Evolutionary conservation across 2,329 filamentous ascomycete genomes (phyloP), one percentile per base, ranked within the genome.

Genomic region (Verticillium nonalfalfae): DNA sequence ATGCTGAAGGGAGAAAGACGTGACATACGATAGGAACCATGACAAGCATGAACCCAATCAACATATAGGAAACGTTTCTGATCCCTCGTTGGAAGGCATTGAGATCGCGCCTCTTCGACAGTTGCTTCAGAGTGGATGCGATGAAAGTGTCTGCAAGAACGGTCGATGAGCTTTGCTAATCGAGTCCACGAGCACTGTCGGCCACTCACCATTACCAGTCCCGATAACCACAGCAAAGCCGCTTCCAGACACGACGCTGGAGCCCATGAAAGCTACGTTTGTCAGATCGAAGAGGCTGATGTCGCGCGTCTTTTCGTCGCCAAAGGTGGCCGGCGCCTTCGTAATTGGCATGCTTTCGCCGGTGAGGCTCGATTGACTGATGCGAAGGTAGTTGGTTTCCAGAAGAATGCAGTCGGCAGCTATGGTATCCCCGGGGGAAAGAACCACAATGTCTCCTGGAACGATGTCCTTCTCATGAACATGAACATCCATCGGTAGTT

Each of bases 281-380:
- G 55, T 55, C 7, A 70, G 39, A 56, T 72, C 70, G 34, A 71
- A 72, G 6, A 70, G 59, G 0, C 64, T 62, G 10, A 57, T 58
- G 2, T 65, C 57, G 13, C 21, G 31, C 15, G 14, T 63, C 34
- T 70, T 70, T 38, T 66, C 64, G 33, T 65, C 67, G 11, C 26
- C 40, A 2, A 33, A 13, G 14, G 59, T 61, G 1, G 21, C 39
- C 5, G 68, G 57, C 1, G 56, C 50, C 60, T 72, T 72, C 18
- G 66, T 59, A 2, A 68, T 68, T 2, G 70, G 69, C 9, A 65
- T 66, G 57, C 62, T 71, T 59, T 72, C 70, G n/a, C 70, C 70
- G 0, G 68, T 72, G 68, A 69, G 70, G 14, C 67, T 69, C n/a
- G 69, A 71, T 58, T 71, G 69, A 38, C 69, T 68, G 57, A 71